A percentile compares a stretch with the other conserved stretches of the same genome.
phyloP scores from a whole-genome alignment of 805 yeast genomes.

The Monosporozyma aquatica region DNA sequence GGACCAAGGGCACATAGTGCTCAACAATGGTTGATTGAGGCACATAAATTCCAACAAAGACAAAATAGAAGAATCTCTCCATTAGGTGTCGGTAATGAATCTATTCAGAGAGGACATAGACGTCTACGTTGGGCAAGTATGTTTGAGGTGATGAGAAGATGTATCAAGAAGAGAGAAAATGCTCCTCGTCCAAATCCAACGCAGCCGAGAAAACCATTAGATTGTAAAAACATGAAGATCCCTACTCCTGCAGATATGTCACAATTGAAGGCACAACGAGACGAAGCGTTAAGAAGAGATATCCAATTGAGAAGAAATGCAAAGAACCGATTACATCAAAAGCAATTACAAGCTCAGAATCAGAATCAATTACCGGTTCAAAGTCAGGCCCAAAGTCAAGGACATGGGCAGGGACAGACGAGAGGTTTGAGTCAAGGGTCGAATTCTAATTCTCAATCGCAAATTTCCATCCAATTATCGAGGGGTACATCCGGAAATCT shows the following conservation, averaged over 20 bases:
- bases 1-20: constrained; percentile 80
- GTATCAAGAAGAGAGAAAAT: constrained; percentile 81
- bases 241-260: constrained; percentile 83
- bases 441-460: neutral
- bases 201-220: constrained; percentile 34
- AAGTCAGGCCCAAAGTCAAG: constrained; percentile 2
- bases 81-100: constrained; percentile 85
- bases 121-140: constrained; percentile 92
- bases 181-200: constrained; percentile 50
- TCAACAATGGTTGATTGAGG: constrained; percentile 85
- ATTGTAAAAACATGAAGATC: constrained; percentile 40
- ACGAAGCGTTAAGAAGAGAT: constrained; percentile 70
- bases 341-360: constrained; percentile 15
- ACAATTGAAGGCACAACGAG: constrained; percentile 74
- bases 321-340: constrained; percentile 25
- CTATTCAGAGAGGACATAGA: constrained; percentile 87
- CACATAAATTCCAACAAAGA: constrained; percentile 78
- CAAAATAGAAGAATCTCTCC: constrained; percentile 87
- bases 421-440: neutral
- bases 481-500: constrained; percentile 6
- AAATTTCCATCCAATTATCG: neutral
- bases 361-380: constrained; percentile 9
- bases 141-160: constrained; percentile 89
- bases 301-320: constrained; percentile 27
- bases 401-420: no score